Evolutionary conservation across 768 basidiomycete genomes (phyloP), one percentile per base, ranked within the genome.

Genomic region (Leccinum olivaceopallidum): DNA sequence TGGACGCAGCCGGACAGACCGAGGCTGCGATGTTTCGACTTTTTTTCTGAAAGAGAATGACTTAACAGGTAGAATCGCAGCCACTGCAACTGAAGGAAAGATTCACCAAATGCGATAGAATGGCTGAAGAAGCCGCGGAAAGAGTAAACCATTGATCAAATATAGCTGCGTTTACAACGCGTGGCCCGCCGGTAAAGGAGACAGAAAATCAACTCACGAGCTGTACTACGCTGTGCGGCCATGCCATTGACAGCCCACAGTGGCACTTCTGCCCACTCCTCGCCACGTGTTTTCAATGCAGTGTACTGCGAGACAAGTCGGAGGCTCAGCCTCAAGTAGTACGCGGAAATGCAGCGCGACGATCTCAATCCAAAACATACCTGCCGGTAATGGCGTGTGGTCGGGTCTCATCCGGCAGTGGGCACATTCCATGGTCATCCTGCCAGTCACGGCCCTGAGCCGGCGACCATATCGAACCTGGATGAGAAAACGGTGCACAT

Each of bases 161-260:
- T 10, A 42, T 44, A 44, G 37, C 22, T 14, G 12, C 13, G n/a
- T 59, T 26, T 22, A 26, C 44, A 50, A 32, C n/a, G 20, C 28
- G 28, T 60, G 47, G 22, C 55, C 42, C 13, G 26, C 36, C 13
- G 10, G 22, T 28, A 6, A 28, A 51, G 50, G 50, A 28, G 18
- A 28, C 50, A n/a, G 12, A n/a, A 9, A 13, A n/a, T 36, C 13
- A 20, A 44, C 53, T 59, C 58, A n/a, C 58, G 49, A 59, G 56
- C 39, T 28, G 14, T 49, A 49, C 22, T 49, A 16, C 22, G 48
- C 47, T 24, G 22, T 44, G 42, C 16, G 5, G 26, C 50, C 24
- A 18, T 51, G 50, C 48, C 5, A 24, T 6, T 24, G 14, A 24
- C 48, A 14, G 20, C 13, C 48, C 9, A 30, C 13, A 14, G 42